A percentile compares a stretch with the other conserved stretches of the same genome.
phyloP scores from a whole-genome alignment of 768 basidiomycete genomes.

The Mycena kentingensis region DNA sequence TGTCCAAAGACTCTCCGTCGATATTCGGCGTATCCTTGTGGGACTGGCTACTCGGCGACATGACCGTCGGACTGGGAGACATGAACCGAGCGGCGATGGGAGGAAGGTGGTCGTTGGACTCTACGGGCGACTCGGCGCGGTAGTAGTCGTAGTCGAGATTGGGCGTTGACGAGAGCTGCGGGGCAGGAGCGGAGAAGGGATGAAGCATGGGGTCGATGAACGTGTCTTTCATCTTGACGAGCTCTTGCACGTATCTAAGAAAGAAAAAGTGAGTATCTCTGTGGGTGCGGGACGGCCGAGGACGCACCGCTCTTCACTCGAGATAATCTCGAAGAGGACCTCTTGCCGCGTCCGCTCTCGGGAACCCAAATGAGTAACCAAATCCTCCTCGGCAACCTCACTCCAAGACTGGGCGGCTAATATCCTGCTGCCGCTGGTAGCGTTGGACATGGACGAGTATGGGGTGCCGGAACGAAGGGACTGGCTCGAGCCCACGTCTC shows the following conservation, averaged over 20 bases:
- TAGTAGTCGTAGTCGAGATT: constrained; percentile 72
- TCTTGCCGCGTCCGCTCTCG: constrained; percentile 95
- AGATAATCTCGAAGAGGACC: constrained; percentile 95
- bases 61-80: constrained; percentile 58
- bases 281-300: constrained; percentile 2
- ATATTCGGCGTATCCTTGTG: constrained; percentile 62
- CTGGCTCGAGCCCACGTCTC: constrained; percentile 54
- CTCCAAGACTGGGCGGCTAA: constrained; percentile 86
- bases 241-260: constrained; percentile 86
- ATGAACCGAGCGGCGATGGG: constrained; percentile 94
- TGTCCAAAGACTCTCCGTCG: constrained; percentile 69
- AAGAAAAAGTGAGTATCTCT: constrained; percentile 13
- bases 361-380: constrained; percentile 90
- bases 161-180: constrained; percentile 57
- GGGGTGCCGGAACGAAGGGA: constrained; percentile 82
- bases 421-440: constrained; percentile 66
- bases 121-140: constrained; percentile 66
- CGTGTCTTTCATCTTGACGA: constrained; percentile 89
- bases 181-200: constrained; percentile 61
- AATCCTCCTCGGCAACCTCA: constrained; percentile 91
- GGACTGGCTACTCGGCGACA: constrained; percentile 27
- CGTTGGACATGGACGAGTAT: constrained; percentile 74
- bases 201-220: constrained; percentile 91
- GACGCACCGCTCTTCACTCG: constrained; percentile 87
- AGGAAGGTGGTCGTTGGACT: constrained; percentile 73